Conservation (phyloP, 2,329 filamentous ascomycete species). For the Exophiala xenobiotica region DNA sequence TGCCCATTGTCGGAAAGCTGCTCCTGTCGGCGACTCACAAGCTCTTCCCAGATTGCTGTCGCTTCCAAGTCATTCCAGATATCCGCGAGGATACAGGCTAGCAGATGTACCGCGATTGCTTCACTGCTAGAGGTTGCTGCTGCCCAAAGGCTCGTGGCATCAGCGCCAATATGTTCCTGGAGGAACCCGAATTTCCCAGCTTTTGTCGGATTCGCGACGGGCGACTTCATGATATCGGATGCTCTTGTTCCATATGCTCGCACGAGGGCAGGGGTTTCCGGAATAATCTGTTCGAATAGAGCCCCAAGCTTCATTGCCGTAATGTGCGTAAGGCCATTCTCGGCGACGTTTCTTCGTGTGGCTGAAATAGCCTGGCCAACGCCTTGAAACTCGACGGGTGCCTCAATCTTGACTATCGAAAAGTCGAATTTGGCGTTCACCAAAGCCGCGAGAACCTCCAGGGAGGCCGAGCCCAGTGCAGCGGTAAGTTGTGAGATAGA, state of each 20-base stretch:
- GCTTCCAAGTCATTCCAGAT: slow-evolving; percentile 27
- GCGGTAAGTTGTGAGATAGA: background rate
- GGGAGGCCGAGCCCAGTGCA: background rate
- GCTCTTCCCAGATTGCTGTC: slow-evolving; percentile 34
- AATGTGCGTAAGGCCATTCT: slow-evolving; percentile 39
- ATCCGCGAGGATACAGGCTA: slow-evolving; percentile 36
- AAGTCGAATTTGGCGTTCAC: slow-evolving; percentile 46
- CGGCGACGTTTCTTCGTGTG: slow-evolving; percentile 37
- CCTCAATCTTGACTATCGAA: slow-evolving; percentile 42
- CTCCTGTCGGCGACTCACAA: background rate
- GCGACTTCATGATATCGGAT: slow-evolving; percentile 34
- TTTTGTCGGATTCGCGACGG: slow-evolving; percentile 9
- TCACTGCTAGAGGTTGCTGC: slow-evolving; percentile 37
- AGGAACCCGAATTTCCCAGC: slow-evolving; percentile 27
- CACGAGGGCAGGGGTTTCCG: slow-evolving; percentile 36
- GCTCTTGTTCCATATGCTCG: slow-evolving; percentile 38
- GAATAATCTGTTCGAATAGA: slow-evolving; percentile 40
- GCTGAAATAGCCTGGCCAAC: slow-evolving; percentile 37
- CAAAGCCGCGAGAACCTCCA: slow-evolving; percentile 16
- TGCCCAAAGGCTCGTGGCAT: slow-evolving; percentile 41
- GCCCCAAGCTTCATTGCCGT: slow-evolving; percentile 43
- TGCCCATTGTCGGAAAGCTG: background rate
- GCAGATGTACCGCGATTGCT: slow-evolving; percentile 35
- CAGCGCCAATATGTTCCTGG: slow-evolving; percentile 31
- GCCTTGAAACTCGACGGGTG: slow-evolving; percentile 39